Evolutionary conservation across 257 asterid species (phyloP).

Genomic region (Rauvolfia tetraphylla): DNA sequence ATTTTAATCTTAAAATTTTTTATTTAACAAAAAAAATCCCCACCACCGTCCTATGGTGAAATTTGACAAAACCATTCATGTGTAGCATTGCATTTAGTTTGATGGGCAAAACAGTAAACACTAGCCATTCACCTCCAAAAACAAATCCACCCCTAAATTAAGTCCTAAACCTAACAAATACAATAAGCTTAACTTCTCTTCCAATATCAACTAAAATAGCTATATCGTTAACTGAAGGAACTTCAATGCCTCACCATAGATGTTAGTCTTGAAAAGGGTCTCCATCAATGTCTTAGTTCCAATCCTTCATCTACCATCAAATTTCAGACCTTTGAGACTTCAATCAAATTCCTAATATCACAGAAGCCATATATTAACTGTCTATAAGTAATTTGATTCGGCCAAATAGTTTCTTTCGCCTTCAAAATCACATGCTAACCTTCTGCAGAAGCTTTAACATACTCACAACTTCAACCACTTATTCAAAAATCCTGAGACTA

Average conservation of each 20-base stretch:
- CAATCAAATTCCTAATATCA: conserved; percentile 72
- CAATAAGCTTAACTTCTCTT: no score
- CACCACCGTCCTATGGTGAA: no score
- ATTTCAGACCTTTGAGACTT: conserved; percentile 92
- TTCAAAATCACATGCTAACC: conserved; percentile 66
- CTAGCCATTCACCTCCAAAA: no score
- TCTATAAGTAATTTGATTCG: conserved; percentile 57
- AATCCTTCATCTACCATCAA: conserved; percentile 71
- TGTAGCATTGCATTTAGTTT: no score
- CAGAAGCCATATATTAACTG: conserved; percentile 81
- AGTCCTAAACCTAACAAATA: no score
- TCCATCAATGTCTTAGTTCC: conserved; percentile 61
- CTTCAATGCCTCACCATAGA: conserved; percentile 53
- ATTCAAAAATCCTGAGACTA: conserved; percentile 49
- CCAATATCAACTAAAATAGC: no score
- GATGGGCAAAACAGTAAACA: no score
- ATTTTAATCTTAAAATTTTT: no score
- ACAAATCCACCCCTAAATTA: no score
- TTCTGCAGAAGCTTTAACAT: conserved; percentile 58
- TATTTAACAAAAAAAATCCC: no score
- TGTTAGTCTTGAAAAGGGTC: conserved; percentile 60
- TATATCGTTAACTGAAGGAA: conserved; percentile 51
- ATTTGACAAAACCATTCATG: no score
- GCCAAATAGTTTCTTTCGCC: conserved; percentile 50
- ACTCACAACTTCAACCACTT: conserved; percentile 57